Conservation (phyloP, 148 eudicot genomes). For the Pharnaceum exiguum region DNA sequence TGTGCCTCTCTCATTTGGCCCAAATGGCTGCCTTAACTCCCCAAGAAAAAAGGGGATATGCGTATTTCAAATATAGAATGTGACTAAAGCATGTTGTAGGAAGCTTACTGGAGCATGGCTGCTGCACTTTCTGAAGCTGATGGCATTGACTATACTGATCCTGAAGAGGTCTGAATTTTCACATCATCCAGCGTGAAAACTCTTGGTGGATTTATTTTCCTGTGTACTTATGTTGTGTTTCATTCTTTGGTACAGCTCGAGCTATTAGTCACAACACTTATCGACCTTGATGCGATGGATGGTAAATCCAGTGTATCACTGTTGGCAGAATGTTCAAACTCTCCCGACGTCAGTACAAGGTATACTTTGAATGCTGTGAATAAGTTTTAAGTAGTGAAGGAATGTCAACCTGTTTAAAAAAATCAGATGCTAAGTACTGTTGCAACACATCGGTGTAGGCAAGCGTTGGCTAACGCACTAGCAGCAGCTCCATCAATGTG, state of each 20-base stretch:
- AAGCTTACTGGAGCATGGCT: conserved; percentile 89
- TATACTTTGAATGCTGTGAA: conserved; percentile 12
- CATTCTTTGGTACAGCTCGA: conserved; percentile 68
- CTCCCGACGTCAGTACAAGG: conserved; percentile 92
- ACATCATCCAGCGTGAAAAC: background rate
- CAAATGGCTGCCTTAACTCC: too few relatives aligned
- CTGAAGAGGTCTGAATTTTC: conserved; percentile 67
- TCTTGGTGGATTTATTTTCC: background rate
- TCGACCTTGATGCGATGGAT: conserved; percentile 99
- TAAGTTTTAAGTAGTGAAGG: background rate
- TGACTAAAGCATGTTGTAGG: conserved; percentile 56
- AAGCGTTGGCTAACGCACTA: conserved; percentile 90
- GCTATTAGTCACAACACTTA: conserved; percentile 75
- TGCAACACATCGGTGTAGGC: conserved; percentile 33
- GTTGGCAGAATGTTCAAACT: conserved; percentile 83
- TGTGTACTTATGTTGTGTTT: conserved; percentile 1
- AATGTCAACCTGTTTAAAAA: too few relatives aligned
- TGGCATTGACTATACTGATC: conserved; percentile 92
- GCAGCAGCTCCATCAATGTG: conserved; percentile 97
- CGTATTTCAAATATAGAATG: too few relatives aligned
- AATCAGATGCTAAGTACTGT: too few relatives aligned
- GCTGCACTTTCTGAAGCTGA: conserved; percentile 93
- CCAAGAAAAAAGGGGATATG: too few relatives aligned
- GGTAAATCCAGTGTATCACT: conserved; percentile 92
- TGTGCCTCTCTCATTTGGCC: too few relatives aligned